Evolutionary conservation across 2,329 filamentous ascomycete species (phyloP).

Genomic region (Stagonosporopsis rhizophila): DNA sequence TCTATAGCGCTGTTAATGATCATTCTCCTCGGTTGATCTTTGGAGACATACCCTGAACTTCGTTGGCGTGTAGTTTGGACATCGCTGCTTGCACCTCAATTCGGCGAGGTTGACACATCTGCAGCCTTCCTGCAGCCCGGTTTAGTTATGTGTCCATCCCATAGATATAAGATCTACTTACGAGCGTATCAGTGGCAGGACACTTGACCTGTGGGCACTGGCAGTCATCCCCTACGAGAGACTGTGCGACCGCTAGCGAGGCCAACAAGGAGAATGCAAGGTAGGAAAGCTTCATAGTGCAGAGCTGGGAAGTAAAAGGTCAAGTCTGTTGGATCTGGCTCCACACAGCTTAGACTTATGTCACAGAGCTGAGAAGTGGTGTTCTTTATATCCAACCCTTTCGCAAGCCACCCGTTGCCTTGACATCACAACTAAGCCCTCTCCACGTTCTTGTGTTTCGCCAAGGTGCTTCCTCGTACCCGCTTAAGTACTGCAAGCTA

Average conservation of each 20-base stretch:
- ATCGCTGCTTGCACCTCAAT: conserved; percentile 29
- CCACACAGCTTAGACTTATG: not conserved
- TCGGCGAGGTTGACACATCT: conserved; percentile 39
- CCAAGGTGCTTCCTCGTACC: conserved; percentile 8
- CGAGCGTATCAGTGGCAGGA: conserved; percentile 25
- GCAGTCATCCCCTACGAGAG: conserved; percentile 20
- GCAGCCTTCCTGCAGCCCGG: conserved; percentile 30
- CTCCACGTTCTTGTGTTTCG: conserved; percentile 7
- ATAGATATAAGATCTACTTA: conserved; percentile 14
- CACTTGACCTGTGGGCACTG: conserved; percentile 41
- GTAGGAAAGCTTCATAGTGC: conserved; percentile 33
- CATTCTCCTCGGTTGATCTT: no score
- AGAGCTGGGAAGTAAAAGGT: not conserved
- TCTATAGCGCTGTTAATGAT: not conserved
- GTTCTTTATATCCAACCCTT: conserved; percentile 8
- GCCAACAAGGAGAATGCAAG: conserved; percentile 27
- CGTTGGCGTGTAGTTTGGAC: conserved; percentile 34
- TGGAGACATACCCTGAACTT: conserved; percentile 16
- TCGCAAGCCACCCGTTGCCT: conserved; percentile 9
- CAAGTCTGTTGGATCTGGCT: not conserved
- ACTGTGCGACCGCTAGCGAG: conserved; percentile 25
- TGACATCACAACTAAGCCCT: conserved; percentile 7
- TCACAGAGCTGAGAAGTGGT: not conserved
- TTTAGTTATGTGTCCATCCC: not conserved
- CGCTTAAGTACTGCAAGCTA: not conserved